phyloP scores from a whole-genome alignment of 2,329 filamentous ascomycete genomes.

The Aspergillus novoparasiticus region DNA sequence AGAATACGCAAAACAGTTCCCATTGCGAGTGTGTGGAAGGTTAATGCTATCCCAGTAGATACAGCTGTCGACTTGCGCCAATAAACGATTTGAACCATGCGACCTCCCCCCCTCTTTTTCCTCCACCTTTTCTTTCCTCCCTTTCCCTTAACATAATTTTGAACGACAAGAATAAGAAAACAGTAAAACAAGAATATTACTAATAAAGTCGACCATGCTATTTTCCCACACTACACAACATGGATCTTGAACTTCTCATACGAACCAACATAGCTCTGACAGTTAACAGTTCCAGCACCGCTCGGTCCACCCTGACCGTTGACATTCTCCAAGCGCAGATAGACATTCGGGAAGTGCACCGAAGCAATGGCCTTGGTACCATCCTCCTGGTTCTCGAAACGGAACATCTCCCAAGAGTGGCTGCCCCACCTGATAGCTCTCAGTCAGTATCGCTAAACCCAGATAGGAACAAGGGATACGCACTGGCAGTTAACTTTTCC shows the following conservation, averaged over 20 bases:
- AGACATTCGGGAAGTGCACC: not conserved
- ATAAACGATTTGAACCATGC: not conserved
- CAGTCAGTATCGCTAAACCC: not conserved
- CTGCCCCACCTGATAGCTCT: not conserved
- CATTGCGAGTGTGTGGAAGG: not conserved
- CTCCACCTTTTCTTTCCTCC: too few species aligned
- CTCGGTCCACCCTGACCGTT: not conserved
- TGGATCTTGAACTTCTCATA: not conserved
- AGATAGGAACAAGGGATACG: not conserved
- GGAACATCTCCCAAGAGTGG: not conserved
- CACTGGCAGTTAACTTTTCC: slow-evolving; percentile 1
- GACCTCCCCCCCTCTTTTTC: too few species aligned
- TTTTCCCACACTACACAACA: not conserved
- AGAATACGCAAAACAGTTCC: not conserved
- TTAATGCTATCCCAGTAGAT: not conserved
- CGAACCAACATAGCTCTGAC: not conserved
- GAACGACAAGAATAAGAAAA: not conserved
- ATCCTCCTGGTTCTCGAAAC: not conserved
- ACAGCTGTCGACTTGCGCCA: not conserved
- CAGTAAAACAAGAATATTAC: not conserved
- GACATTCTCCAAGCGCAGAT: not conserved
- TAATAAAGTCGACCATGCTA: not conserved
- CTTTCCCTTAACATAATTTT: not conserved
- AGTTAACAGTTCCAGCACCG: not conserved
- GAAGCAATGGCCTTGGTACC: not conserved